phyloP scores from a whole-genome alignment of 495 filamentous ascomycete species.

The Neurospora sp. region DNA sequence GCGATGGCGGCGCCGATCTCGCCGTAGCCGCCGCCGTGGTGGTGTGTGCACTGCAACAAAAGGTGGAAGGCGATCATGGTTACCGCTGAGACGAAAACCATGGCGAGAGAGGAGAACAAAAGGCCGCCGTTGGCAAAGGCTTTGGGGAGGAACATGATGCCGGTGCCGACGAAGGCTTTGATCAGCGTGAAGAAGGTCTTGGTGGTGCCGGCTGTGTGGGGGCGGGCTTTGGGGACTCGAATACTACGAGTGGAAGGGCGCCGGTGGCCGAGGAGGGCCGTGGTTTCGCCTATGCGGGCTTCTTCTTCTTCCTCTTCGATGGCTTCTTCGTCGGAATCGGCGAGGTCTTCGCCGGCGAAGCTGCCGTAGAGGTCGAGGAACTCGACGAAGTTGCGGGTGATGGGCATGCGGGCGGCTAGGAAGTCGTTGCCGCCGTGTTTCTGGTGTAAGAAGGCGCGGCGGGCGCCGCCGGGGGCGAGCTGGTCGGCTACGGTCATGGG shows the following conservation, averaged over 20 bases:
- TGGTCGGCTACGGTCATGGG: constrained; percentile 39
- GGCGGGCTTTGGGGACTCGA: neutral
- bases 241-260: neutral
- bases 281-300: constrained; percentile 25
- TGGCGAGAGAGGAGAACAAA: constrained; percentile 52
- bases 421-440: constrained; percentile 28
- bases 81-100: constrained; percentile 43
- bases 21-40: constrained; percentile 49
- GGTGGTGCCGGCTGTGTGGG: constrained; percentile 40
- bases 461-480: constrained; percentile 50
- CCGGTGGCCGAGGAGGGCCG: constrained; percentile 41
- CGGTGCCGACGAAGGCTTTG: constrained; percentile 57
- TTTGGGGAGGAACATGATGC: constrained; percentile 60
- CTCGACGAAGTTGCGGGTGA: constrained; percentile 56
- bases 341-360: constrained; percentile 63
- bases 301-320: constrained; percentile 28
- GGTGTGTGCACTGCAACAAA: constrained; percentile 44
- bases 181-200: constrained; percentile 60
- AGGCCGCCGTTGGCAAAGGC: constrained; percentile 59
- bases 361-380: constrained; percentile 61
- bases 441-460: constrained; percentile 43
- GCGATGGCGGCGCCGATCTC: constrained; percentile 49
- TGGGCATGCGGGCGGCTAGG: constrained; percentile 32
- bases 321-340: constrained; percentile 49
- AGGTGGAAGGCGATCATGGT: constrained; percentile 53